Percentiles rank a stretch among this genome's conserved stretches.
Conservation (phyloP, 1,284 basidiomycete genomes). For the Trichosporon coremiiforme region DNA sequence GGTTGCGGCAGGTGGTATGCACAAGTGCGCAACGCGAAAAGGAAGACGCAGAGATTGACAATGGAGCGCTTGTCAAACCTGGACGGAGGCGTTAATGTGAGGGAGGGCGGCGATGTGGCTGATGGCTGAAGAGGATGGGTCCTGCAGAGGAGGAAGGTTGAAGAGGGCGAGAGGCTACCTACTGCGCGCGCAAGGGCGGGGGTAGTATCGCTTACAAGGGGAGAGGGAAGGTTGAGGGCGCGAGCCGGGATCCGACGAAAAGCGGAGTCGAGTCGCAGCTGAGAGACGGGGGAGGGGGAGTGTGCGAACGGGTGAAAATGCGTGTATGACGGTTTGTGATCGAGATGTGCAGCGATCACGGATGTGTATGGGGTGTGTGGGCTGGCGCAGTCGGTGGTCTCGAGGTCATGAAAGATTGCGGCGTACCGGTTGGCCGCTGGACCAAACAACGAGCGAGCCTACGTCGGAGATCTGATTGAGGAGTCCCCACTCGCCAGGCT, state of each 20-base stretch:
- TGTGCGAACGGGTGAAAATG: neutral
- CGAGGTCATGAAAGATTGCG: conserved; percentile 8
- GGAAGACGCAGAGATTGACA: neutral
- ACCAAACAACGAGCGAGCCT: conserved; percentile 11
- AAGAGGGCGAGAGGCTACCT: neutral
- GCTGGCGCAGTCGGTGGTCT: neutral
- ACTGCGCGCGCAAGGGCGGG: neutral
- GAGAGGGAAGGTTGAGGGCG: neutral
- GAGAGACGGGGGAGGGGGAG: neutral
- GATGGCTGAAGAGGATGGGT: neutral
- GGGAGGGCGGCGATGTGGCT: neutral
- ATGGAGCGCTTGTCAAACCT: neutral
- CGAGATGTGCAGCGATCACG: neutral
- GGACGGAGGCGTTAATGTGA: neutral
- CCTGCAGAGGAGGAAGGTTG: neutral
- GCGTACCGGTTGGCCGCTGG: neutral
- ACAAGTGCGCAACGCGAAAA: neutral
- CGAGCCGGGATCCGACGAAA: neutral
- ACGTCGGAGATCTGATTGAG: neutral
- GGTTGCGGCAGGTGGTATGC: neutral
- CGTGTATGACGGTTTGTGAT: neutral
- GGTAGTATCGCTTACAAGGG: neutral
- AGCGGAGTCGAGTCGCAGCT: conserved; percentile 6
- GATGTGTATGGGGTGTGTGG: neutral
- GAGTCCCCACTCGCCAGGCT: neutral